Percentiles rank a stretch among this genome's conserved stretches.
Evolutionary conservation across 2,329 filamentous ascomycete genomes (phyloP).

Genomic region (Ceratocystis cubensis): DNA sequence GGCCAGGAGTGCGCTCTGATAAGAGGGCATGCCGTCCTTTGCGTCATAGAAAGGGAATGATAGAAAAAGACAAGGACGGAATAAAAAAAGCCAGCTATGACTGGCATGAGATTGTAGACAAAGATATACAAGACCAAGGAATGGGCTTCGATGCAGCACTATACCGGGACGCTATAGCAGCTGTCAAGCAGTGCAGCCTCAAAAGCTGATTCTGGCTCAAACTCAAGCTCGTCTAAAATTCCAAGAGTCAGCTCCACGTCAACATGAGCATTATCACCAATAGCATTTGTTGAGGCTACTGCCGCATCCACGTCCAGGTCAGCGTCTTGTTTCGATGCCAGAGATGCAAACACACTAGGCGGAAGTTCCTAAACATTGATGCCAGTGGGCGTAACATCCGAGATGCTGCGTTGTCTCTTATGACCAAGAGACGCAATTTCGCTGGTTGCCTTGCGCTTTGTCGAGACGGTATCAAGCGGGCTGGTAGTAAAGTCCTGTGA

Average conservation of each 20-base stretch:
- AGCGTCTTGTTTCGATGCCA: slow-evolving; percentile 4
- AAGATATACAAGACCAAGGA: not conserved
- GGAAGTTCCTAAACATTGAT: slow-evolving; percentile 19
- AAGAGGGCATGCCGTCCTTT: slow-evolving; percentile 7
- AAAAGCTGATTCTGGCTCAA: slow-evolving; percentile 5
- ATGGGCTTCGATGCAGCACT: not conserved
- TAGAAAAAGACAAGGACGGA: not conserved
- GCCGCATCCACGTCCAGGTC: no score
- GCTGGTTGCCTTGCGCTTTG: slow-evolving; percentile 44
- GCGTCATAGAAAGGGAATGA: slow-evolving; percentile 4
- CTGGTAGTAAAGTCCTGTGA: slow-evolving; percentile 36
- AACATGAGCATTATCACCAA: not conserved
- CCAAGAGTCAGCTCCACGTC: not conserved
- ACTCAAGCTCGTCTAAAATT: slow-evolving; percentile 1
- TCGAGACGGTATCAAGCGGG: slow-evolving; percentile 36
- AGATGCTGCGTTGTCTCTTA: slow-evolving; percentile 48
- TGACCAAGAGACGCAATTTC: slow-evolving; percentile 33
- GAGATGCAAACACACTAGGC: slow-evolving; percentile 5
- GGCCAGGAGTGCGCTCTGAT: slow-evolving; percentile 1
- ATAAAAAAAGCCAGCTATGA: not conserved
- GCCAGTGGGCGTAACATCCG: slow-evolving; percentile 39
- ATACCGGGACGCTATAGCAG: not conserved
- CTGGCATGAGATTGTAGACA: not conserved
- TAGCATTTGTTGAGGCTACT: not conserved
- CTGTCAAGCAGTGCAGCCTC: not conserved